Evolutionary conservation across 106 monocot species (phyloP), one percentile per base, ranked within the genome.

Genomic region (Allium sativum): DNA sequence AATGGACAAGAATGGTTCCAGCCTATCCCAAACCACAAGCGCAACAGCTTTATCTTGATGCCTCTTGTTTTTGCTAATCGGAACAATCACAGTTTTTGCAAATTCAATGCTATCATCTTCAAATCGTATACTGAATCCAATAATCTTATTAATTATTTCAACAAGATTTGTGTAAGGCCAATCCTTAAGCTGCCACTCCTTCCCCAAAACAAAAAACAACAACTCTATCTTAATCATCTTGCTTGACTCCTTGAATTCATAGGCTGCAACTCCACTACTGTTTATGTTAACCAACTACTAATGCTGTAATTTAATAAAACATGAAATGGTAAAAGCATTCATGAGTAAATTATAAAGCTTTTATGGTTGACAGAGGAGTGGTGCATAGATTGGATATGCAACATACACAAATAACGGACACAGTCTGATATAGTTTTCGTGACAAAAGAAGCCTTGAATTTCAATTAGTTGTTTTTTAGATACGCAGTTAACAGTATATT

Each of bases 101-200:
- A 92, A 88, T 75, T 99, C 98, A 67, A 99, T 80, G 64, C 98
- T 98, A 51, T 99, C 92, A 75, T 99, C 98, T 63, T 99, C 98
- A 75, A 99, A 99, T 0, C 92, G 84, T 18, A 99, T 80, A 67
- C 21, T 88, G 68, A 99, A 99, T 17, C 92, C 98, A 52, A 88
- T 74, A 69, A 99, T 76, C 61, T 83, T 99, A 66, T 88, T 99
- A 70, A 99, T 92, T 52, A 99, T 92, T 78, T 92, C 98, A 4
- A 85, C 85, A 69, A 88, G 98, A 53, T 92, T 88, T 72, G 85
- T 92, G 65, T 85, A 99, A 4, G 98, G 98, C 98, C 98, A 92
- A 45, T 99, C 98, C 55, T 99, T 92, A 77, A 99, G 92, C 74
- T 99, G 98, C 98, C 98, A 99, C 76, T 99, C 98, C 74, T 99